Base-by-base conservation (phyloP, 208 protist genomes). In the Acanthamoeba divionensis region DNA sequence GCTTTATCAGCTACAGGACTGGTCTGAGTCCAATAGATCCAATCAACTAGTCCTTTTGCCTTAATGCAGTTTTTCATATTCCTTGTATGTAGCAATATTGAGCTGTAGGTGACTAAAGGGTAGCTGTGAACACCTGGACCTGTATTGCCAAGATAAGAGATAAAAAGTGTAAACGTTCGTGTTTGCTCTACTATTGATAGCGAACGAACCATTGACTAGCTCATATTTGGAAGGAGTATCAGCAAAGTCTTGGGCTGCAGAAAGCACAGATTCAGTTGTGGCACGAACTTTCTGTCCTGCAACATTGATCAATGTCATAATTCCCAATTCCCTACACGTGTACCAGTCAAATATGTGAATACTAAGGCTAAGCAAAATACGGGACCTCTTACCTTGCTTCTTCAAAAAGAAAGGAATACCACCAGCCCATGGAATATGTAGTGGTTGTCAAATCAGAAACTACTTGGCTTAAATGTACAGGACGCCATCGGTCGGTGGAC, bases 191-290 rank as follows among this genome's bases (percentile, higher is more conserved):
- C 12, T 1, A 77, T 12, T 7, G 31, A 44, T 47, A 63, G 3
- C 21, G 26, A n/a, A 24, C 7, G 8, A 4, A 7, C 7, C 4
- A 31, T 7, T n/a, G 5, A n/a, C 6, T 44, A 86, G 31, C 54
- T 7, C 45, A 24, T 9, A 86, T 26, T 48, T 50, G 45, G 12
- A 29, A 45, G 12, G 26, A 24, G 1, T 45, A 21, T 8, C 26
- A 15, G 80, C 80, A 52, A 71, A 88, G 57, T 88, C 80, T 18
- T 88, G 50, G 10, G 38, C 38, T 1, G 80, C 54, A 13, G 50
- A 44, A 31, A 65, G 15, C 15, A 18, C 52, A 12, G 55, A 65
- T 1, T 88, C 55, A 24, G 15, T 5, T 41, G 45, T 7, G 13
- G 3, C 18, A 10, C n/a, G 9, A n/a, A 88, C 75, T 5, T 4